Conservation (phyloP, 2,329 filamentous ascomycete species). For the Pezicula carpinea region DNA sequence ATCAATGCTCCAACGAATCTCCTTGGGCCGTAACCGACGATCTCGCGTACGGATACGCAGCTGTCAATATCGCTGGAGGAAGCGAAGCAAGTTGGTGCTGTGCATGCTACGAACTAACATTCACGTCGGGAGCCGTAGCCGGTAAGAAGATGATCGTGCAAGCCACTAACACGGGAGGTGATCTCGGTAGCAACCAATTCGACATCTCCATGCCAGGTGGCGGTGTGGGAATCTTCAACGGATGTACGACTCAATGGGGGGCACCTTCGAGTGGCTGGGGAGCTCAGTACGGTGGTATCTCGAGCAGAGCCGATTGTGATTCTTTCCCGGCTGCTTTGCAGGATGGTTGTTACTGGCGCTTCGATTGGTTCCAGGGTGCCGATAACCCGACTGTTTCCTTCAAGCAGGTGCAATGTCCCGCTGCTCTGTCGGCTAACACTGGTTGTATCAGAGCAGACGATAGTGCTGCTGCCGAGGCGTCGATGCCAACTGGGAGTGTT, state of each 20-base stretch:
- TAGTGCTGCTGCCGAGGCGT: background rate
- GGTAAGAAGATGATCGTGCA: slow-evolving; percentile 63
- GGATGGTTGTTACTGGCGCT: slow-evolving; percentile 47
- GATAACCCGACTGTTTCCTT: slow-evolving; percentile 43
- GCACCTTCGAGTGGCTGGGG: slow-evolving; percentile 38
- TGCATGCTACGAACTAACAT: slow-evolving; percentile 51
- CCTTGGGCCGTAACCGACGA: slow-evolving; percentile 57
- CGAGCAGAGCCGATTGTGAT: slow-evolving; percentile 37
- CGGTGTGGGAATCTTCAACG: slow-evolving; percentile 52
- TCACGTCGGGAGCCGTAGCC: slow-evolving; percentile 43
- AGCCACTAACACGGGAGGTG: slow-evolving; percentile 57
- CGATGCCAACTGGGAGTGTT: background rate
- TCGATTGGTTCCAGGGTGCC: slow-evolving; percentile 46
- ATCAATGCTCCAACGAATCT: slow-evolving; percentile 56
- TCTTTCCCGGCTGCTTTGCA: slow-evolving; percentile 38
- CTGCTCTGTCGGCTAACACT: slow-evolving; percentile 37
- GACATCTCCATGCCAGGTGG: slow-evolving; percentile 52
- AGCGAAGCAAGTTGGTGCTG: slow-evolving; percentile 62
- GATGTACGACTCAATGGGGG: slow-evolving; percentile 45
- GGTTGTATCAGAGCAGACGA: slow-evolving; percentile 31
- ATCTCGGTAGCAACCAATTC: slow-evolving; percentile 52
- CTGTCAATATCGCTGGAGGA: slow-evolving; percentile 48
- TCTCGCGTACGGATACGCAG: slow-evolving; percentile 53
- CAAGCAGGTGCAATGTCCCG: slow-evolving; percentile 43
- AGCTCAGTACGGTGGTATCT: slow-evolving; percentile 43